Conservation (phyloP, 805 yeast species). For the Monosporozyma servazzii region DNA sequence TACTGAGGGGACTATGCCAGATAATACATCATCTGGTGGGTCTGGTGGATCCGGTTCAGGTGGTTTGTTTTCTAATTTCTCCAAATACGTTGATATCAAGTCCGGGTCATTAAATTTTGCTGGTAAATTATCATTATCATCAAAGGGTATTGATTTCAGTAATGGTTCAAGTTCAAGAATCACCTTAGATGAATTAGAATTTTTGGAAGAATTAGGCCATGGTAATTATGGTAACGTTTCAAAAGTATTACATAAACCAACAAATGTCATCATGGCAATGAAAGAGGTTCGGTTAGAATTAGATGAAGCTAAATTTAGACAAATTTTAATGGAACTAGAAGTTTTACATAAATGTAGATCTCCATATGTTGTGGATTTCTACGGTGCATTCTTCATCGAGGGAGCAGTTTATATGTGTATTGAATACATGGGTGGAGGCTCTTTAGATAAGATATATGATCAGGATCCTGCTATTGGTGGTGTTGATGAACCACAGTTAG, state of each 20-base stretch:
- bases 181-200: slow-evolving; percentile 72
- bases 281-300: slow-evolving; percentile 89
- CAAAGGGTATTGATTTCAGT: slow-evolving; percentile 85
- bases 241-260: slow-evolving; percentile 87
- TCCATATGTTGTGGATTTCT: slow-evolving; percentile 88
- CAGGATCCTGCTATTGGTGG: slow-evolving; percentile 39
- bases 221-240: slow-evolving; percentile 96
- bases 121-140: slow-evolving; percentile 86
- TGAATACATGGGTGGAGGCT: slow-evolving; percentile 96
- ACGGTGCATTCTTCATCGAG: slow-evolving; percentile 94
- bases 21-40: slow-evolving; percentile 8
- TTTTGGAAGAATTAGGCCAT: slow-evolving; percentile 81
- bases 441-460: slow-evolving; percentile 77
- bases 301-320: slow-evolving; percentile 89
- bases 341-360: slow-evolving; percentile 85
- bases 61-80: slow-evolving; percentile 73
- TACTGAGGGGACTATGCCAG: slow-evolving; percentile 23
- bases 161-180: slow-evolving; percentile 83
- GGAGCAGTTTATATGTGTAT: slow-evolving; percentile 98
- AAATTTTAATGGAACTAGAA: slow-evolving; percentile 92
- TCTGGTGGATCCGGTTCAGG: slow-evolving; percentile 22
- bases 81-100: slow-evolving; percentile 82
- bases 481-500: slow-evolving; percentile 69
- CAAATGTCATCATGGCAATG: slow-evolving; percentile 91
- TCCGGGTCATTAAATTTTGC: slow-evolving; percentile 87